A percentile compares a stretch with the other conserved stretches of the same genome.
Evolutionary conservation across 2,329 filamentous ascomycete species (phyloP).

Genomic region (Colletotrichum falcatum): DNA sequence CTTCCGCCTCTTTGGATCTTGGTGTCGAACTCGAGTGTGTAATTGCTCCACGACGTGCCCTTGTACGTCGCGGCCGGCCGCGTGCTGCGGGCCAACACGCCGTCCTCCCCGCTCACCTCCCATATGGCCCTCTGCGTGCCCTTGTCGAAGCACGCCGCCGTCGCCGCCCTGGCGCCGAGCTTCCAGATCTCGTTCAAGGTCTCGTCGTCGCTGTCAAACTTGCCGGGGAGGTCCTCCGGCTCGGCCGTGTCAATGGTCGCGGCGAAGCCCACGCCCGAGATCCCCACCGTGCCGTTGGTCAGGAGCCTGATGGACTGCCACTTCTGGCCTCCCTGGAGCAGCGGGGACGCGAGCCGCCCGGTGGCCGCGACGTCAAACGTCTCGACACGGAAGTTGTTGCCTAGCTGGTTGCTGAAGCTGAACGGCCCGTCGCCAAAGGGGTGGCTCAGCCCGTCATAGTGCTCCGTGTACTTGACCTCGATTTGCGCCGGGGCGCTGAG

Average conservation of each 20-base stretch:
- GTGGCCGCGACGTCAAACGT: constrained; percentile 51
- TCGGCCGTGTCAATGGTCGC: constrained; percentile 45
- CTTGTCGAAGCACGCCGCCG: constrained; percentile 52
- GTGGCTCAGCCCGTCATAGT: constrained; percentile 46
- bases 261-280: constrained; percentile 49
- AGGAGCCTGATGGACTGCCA: constrained; percentile 55
- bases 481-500: constrained; percentile 47
- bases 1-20: constrained; percentile 54
- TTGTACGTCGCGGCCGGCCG: constrained; percentile 47
- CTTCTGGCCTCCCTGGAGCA: constrained; percentile 55
- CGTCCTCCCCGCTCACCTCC: constrained; percentile 48
- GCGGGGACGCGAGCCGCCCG: constrained; percentile 48
- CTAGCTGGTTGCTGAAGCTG: constrained; percentile 43
- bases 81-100: constrained; percentile 51
- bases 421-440: constrained; percentile 50
- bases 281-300: constrained; percentile 48
- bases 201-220: constrained; percentile 48
- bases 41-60: constrained; percentile 47
- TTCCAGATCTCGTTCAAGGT: constrained; percentile 52
- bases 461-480: constrained; percentile 52
- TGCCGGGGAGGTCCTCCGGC: constrained; percentile 46
- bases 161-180: constrained; percentile 51
- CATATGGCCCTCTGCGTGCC: constrained; percentile 52
- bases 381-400: constrained; percentile 53
- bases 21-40: constrained; percentile 52